Conservation (phyloP, 73 alveolate species). For the Breviolum minutum region DNA sequence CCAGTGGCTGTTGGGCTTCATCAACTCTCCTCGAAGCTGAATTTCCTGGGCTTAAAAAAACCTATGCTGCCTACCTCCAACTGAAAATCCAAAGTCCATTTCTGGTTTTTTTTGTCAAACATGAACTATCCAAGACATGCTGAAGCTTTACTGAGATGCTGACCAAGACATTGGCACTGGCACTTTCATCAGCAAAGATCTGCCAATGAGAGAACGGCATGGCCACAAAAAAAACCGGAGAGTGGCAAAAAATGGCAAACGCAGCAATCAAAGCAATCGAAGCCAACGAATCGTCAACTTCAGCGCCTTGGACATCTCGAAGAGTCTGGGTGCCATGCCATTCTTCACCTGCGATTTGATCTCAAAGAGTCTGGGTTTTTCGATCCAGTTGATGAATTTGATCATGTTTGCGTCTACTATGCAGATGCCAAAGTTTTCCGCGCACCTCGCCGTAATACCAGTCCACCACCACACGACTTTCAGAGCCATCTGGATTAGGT, state of each 20-base stretch:
- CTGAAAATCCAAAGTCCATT: background rate
- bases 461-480: slow-evolving; percentile 89
- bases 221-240: background rate
- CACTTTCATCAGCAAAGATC: slow-evolving; percentile 71
- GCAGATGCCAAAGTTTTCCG: background rate
- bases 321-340: slow-evolving; percentile 60
- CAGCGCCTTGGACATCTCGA: slow-evolving; percentile 63
- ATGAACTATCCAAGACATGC: background rate
- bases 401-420: background rate
- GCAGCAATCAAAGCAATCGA: background rate
- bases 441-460: slow-evolving; percentile 86
- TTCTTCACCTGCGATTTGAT: background rate
- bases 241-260: background rate
- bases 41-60: slow-evolving; percentile 1
- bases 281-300: background rate
- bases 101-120: background rate
- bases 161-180: slow-evolving; percentile 84
- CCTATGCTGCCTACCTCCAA: background rate
- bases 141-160: no score
- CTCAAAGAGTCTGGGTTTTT: background rate
- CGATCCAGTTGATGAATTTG: background rate
- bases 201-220: background rate
- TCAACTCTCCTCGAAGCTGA: slow-evolving; percentile 40
- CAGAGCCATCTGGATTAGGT: slow-evolving; percentile 92
- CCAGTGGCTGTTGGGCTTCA: slow-evolving; percentile 65